Percentiles rank a stretch among this genome's conserved stretches.
Conservation (phyloP, 805 yeast genomes). For the Yarrowia hollandica region DNA sequence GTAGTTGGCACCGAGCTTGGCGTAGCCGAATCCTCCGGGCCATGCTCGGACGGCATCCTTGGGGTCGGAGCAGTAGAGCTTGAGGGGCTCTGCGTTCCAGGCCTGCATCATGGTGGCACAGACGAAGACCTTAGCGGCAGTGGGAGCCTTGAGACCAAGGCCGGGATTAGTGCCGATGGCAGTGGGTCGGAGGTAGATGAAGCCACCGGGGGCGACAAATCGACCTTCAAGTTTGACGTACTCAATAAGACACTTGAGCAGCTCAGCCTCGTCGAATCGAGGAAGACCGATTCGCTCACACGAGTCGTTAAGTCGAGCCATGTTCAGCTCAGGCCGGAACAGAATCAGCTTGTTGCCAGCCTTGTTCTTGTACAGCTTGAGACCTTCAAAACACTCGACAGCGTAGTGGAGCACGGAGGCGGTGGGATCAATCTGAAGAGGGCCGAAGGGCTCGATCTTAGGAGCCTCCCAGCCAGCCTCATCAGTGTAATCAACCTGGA, state of each 20-base stretch:
- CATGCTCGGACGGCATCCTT: constrained; percentile 98
- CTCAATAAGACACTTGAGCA: constrained; percentile 72
- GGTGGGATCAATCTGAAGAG: constrained; percentile 78
- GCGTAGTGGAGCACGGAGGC: constrained; percentile 91
- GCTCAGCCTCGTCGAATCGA: constrained; percentile 74
- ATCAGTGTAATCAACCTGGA: constrained; percentile 78
- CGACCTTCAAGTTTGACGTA: constrained; percentile 71
- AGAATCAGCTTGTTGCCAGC: constrained; percentile 62
- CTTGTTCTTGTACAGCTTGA: constrained; percentile 77
- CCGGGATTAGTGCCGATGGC: constrained; percentile 89
- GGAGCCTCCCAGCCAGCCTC: constrained; percentile 84
- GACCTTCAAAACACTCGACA: constrained; percentile 92
- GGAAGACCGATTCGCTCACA: constrained; percentile 90
- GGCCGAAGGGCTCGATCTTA: constrained; percentile 80
- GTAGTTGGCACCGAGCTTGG: constrained; percentile 94
- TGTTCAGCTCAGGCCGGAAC: constrained; percentile 89
- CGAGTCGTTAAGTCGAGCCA: constrained; percentile 85
- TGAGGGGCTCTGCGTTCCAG: constrained; percentile 84
- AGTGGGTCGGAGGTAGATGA: constrained; percentile 91
- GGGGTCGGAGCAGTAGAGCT: constrained; percentile 94
- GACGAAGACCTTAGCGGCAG: constrained; percentile 78
- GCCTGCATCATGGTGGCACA: constrained; percentile 50
- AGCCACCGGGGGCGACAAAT: constrained; percentile 87
- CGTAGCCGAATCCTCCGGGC: constrained; percentile 99
- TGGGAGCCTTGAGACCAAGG: constrained; percentile 83